Evolutionary conservation across 805 yeast species (phyloP), one percentile per base, ranked within the genome.

Genomic region (Metschnikowia continentalis): DNA sequence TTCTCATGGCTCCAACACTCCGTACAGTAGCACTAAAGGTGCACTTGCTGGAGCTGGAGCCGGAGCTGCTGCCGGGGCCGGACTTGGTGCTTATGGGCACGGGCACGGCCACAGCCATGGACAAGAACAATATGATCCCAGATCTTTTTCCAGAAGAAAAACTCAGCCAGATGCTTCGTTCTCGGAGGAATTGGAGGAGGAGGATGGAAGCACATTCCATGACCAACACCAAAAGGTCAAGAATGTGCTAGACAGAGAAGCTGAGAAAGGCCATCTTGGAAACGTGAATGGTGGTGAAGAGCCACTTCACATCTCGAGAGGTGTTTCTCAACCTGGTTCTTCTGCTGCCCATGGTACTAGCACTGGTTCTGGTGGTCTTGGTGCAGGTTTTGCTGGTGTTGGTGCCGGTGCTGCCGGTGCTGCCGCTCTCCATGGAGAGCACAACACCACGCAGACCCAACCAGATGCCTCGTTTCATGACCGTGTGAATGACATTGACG

Each of bases 391-490:
- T 13, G 52, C 46, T 30, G 35, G 32, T 5, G 37, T n/a, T 4
- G 30, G 30, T 13, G 19, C 36, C 11, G 22, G 40, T 13, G 40
- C 15, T 5, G 30, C 40, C 5, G 30, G n/a, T 13, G 40, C 26
- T 17, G 23, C 20, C 15, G 19, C 38, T 13, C 22, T 15, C 6
- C 22, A 35, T 17, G 38, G 20, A 26, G 30, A 2, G 10, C 30
- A 26, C 30, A 26, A 10, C 11, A 26, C 11, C 11, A 26, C 30
- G 30, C 30, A 26, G 30, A 39, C 23, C n/a, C 46, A 50, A n/a
- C 54, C 49, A 11, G 54, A 51, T 39, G 57, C 54, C 2, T 42
- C 57, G 3, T 54, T 47, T 47, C 14, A 40, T 35, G 49, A 48
- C 32, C 37, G 44, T 6, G 42, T 13, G n/a, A 35, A 46, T 11